Evolutionary conservation across 768 basidiomycete genomes (phyloP).

Genomic region (Strobilomyces echinocephalus): DNA sequence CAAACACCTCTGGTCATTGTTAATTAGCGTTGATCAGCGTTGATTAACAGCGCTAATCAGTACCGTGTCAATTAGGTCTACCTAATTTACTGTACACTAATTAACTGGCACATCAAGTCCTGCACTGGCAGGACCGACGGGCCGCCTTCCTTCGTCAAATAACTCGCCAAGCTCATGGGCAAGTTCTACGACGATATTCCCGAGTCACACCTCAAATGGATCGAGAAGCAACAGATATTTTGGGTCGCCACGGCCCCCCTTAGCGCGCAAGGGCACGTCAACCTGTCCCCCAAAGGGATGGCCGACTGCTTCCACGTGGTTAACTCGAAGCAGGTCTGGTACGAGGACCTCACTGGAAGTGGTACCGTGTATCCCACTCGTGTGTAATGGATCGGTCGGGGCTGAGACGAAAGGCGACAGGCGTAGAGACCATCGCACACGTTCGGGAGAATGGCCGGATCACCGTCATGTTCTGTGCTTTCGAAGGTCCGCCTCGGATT

Average conservation of each 20-base stretch:
- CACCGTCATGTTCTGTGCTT: slow-evolving; percentile 58
- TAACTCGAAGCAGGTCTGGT: slow-evolving; percentile 57
- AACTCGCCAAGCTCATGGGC: slow-evolving; percentile 21
- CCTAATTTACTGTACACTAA: too few species aligned
- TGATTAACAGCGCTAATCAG: too few species aligned
- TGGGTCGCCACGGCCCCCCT: slow-evolving; percentile 71
- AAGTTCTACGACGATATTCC: slow-evolving; percentile 53
- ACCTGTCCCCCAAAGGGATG: slow-evolving; percentile 67
- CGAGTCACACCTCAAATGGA: neutral
- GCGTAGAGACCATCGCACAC: slow-evolving; percentile 60
- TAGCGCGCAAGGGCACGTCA: slow-evolving; percentile 51
- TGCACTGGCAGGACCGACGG: too few species aligned
- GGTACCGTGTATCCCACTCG: slow-evolving; percentile 35
- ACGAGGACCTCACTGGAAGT: slow-evolving; percentile 67
- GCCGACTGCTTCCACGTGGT: slow-evolving; percentile 59
- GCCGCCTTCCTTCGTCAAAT: too few species aligned
- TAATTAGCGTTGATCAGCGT: too few species aligned
- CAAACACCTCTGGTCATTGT: too few species aligned
- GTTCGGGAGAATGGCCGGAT: slow-evolving; percentile 59
- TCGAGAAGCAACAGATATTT: slow-evolving; percentile 1
- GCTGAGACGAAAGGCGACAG: slow-evolving; percentile 27
- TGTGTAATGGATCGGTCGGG: neutral
- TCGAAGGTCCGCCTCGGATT: slow-evolving; percentile 59
- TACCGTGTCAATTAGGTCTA: too few species aligned
- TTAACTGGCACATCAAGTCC: too few species aligned